Evolutionary conservation across 2,329 filamentous ascomycete species (phyloP), one percentile per base, ranked within the genome.

Genomic region (Exophiala calicioides): DNA sequence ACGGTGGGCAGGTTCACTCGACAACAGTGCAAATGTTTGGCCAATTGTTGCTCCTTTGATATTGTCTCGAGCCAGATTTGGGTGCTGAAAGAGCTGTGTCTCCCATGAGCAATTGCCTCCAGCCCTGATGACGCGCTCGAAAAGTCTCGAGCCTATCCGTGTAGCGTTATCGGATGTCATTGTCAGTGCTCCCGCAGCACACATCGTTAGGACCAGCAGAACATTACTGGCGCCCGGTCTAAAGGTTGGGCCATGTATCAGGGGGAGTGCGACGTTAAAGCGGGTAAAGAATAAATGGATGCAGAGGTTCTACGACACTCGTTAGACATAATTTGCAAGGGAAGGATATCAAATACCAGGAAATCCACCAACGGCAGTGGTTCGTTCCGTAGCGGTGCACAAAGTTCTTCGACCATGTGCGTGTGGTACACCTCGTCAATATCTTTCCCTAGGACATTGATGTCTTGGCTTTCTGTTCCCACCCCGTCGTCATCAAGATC

Each of bases 271-370:
- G 24, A 42, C 27, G 30, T 52, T 46, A 32, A 52, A 55, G 4
- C 47, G 34, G 6, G 40, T 42, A 60, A 83, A 83, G 63, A 78
- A 84, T 2, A 82, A 37, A 24, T 55, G 57, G 5, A 60, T 51
- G 29, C 56, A 60, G 10, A 60, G 43, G 35, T 59, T 57, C 58
- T 33, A 18, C n/a, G 15, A 18, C 12, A 19, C 3, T 39, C 6
- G 19, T 27, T 13, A 39, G 21, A 7, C 18, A 26, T 6, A 16
- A 3, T 6, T 10, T 15, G 4, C 10, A 3, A 15, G 24, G 16
- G 24, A 31, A 12, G 19, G 6, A 9, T 7, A 24, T 42, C 9
- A 27, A 13, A 15, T 42, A 31, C 37, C 39, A 44, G 18, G n/a
- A 44, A 24, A 5, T 45, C 42, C 4, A 37, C 19, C 13, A 33